Evolutionary conservation across 176 grass and related monocot genomes (phyloP).

Genomic region (Alopecurus myosuroides): DNA sequence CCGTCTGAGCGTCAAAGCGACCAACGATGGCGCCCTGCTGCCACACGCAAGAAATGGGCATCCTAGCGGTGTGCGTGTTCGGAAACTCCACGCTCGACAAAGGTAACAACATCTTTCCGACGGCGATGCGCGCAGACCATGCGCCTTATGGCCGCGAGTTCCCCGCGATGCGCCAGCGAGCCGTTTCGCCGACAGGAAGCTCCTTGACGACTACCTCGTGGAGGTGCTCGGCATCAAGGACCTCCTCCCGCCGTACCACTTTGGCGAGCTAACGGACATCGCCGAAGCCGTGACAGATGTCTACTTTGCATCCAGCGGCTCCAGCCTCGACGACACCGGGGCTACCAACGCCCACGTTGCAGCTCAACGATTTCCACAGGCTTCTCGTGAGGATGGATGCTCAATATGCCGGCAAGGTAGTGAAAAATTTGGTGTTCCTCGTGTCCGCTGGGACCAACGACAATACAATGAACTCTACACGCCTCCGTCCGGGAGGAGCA

Average conservation of each 20-base stretch:
- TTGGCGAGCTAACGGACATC: background rate
- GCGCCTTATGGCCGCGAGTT: constrained; percentile 61
- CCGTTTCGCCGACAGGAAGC: constrained; percentile 62
- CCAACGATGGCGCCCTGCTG: background rate
- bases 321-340: constrained; percentile 60
- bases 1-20: background rate
- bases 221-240: constrained; percentile 49
- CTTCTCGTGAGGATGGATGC: constrained; percentile 16
- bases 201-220: constrained; percentile 58
- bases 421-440: no score
- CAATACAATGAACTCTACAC: constrained; percentile 42
- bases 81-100: constrained; percentile 73
- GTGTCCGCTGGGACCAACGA: constrained; percentile 42
- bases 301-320: constrained; percentile 64
- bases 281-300: constrained; percentile 42
- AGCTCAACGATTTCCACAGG: constrained; percentile 22
- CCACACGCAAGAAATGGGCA: background rate
- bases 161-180: constrained; percentile 34
- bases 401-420: no score
- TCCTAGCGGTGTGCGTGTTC: constrained; percentile 50
- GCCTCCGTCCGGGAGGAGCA: constrained; percentile 1
- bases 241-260: constrained; percentile 39
- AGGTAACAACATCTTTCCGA: constrained; percentile 64
- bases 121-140: constrained; percentile 47
- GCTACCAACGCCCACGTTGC: background rate